phyloP scores from a whole-genome alignment of 1,284 basidiomycete species.

The Malassezia furfur region DNA sequence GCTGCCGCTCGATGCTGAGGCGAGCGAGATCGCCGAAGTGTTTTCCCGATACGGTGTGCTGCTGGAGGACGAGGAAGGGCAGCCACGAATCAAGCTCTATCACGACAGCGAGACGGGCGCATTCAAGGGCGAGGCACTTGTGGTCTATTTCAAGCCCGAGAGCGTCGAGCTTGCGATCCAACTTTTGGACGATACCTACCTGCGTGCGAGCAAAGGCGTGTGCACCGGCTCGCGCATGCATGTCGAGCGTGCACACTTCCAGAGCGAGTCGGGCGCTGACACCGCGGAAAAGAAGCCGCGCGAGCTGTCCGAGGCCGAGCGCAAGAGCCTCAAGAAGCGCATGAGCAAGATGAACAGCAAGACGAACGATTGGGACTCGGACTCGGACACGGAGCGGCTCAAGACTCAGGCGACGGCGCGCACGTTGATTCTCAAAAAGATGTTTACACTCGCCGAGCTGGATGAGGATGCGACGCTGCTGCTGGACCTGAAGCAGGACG shows the following conservation, averaged over 20 bases:
- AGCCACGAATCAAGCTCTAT: slow-evolving; percentile 87
- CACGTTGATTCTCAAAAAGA: slow-evolving; percentile 53
- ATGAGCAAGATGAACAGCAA: slow-evolving; percentile 24
- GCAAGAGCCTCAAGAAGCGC: slow-evolving; percentile 11
- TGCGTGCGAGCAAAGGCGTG: slow-evolving; percentile 66
- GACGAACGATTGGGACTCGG: slow-evolving; percentile 41
- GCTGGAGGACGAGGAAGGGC: slow-evolving; percentile 76
- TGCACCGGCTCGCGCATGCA: slow-evolving; percentile 58
- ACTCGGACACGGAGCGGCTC: slow-evolving; percentile 17
- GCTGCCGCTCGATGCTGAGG: slow-evolving; percentile 67
- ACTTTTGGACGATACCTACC: slow-evolving; percentile 82
- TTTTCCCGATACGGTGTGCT: slow-evolving; percentile 87
- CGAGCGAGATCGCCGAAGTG: slow-evolving; percentile 65
- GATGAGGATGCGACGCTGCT: slow-evolving; percentile 76
- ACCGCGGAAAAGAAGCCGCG: not conserved
- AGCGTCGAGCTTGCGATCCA: slow-evolving; percentile 76
- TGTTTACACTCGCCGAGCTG: slow-evolving; percentile 83
- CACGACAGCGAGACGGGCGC: slow-evolving; percentile 61
- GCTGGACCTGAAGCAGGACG: slow-evolving; percentile 89
- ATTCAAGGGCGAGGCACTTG: slow-evolving; percentile 88
- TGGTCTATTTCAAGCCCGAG: slow-evolving; percentile 96
- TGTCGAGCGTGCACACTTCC: slow-evolving; percentile 75
- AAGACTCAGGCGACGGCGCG: not conserved
- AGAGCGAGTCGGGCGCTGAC: not conserved
- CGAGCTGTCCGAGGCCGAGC: slow-evolving; percentile 14